phyloP scores from a whole-genome alignment of 306 rosid genomes.

The Casuarina glauca region DNA sequence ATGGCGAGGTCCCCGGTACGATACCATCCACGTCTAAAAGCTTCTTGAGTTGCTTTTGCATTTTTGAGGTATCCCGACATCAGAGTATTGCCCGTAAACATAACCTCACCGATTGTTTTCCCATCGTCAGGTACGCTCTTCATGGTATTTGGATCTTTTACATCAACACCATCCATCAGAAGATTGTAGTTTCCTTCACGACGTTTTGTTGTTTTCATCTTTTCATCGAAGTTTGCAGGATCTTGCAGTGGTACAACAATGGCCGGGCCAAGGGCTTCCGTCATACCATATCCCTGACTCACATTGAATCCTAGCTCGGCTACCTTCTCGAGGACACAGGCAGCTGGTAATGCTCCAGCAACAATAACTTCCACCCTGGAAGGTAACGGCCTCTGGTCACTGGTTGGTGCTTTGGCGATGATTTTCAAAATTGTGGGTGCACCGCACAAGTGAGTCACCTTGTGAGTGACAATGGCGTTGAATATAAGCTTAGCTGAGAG shows the following conservation, averaged over 20 bases:
- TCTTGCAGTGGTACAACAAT: slow-evolving; percentile 40
- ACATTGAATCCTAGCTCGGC: slow-evolving; percentile 59
- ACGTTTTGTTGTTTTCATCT: slow-evolving; percentile 24
- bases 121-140: slow-evolving; percentile 62
- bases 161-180: slow-evolving; percentile 57
- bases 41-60: slow-evolving; percentile 44
- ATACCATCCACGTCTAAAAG: slow-evolving; percentile 71
- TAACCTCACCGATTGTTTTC: slow-evolving; percentile 71
- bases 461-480: slow-evolving; percentile 53
- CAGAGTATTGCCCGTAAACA: slow-evolving; percentile 63
- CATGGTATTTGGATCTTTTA: slow-evolving; percentile 65
- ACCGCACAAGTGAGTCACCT: slow-evolving; percentile 71
- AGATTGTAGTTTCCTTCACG: slow-evolving; percentile 28
- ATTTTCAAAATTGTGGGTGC: slow-evolving; percentile 59
- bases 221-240: slow-evolving; percentile 4
- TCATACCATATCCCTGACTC: slow-evolving; percentile 88
- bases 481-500: slow-evolving; percentile 47
- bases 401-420: slow-evolving; percentile 37
- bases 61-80: slow-evolving; percentile 67
- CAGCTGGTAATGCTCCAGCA: slow-evolving; percentile 67
- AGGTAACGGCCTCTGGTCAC: slow-evolving; percentile 26
- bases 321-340: slow-evolving; percentile 42
- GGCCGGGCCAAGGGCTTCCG: slow-evolving; percentile 74
- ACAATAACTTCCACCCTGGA: slow-evolving; percentile 57
- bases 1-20: slow-evolving; percentile 73